Evolutionary conservation across 352 stramenopile genomes (phyloP), one percentile per base, ranked within the genome.

Genomic region (Phytopythium chamaehyphon): DNA sequence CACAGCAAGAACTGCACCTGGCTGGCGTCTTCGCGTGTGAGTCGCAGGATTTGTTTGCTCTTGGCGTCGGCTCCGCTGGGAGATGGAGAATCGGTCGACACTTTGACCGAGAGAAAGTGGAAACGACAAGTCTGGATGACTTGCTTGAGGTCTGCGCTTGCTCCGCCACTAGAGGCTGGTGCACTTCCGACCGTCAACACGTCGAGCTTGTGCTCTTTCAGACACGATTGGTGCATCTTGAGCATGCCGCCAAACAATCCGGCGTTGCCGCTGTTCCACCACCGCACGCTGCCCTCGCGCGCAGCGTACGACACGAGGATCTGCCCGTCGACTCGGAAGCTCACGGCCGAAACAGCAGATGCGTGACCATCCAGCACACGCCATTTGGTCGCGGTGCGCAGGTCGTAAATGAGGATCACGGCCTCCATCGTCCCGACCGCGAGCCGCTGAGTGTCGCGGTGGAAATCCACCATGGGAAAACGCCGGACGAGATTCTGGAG

Each of bases 381-480:
- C 86, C 86, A 96, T 54, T 96, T 96, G 18, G 83, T 96, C 2
- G 84, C 83, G 0, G 83, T 96, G 10, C 86, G 74, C 4, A 96
- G 52, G 54, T 96, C 86, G 59, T 94, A 96, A 43, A 96, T 90
- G 26, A 96, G 49, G 40, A 96, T 93, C 39, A 93, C 83, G 2
- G 83, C 83, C 8, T 95, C 86, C 78, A 95, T 90, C 8, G 84
- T 94, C 3, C 84, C 86, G 6, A 95, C 59, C 12, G 85, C 86
- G 5, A 96, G 69, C 6, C 86, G 78, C 61, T 96, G 86, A 3
- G 84, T 93, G 39, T 92, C 70, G 51, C 89, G 83, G 62, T 96
- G 86, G 49, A 96, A 96, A 42, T 91, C 83, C 1, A 94, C 69
- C 85, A 95, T 95, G 2, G 84, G 84, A 49, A 93, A 96, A 14